Percentiles rank a stretch among this genome's conserved stretches.
These are phyloP conservation scores for Monosporozyma servazzii DNA, from an alignment of 805 yeast species.

Conservation along the genomic window DNA sequence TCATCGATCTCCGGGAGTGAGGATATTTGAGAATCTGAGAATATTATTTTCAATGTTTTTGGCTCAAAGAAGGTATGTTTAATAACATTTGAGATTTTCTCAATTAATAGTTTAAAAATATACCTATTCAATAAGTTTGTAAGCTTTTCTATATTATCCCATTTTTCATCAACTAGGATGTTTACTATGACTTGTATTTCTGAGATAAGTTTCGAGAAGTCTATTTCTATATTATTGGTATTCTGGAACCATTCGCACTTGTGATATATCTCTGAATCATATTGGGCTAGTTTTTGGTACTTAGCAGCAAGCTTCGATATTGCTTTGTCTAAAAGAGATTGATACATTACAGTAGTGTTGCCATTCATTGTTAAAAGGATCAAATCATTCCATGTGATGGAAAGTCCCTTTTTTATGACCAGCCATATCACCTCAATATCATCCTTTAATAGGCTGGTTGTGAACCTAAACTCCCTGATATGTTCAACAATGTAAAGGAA, in stretches of 20 bases:
- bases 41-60: background rate
- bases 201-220: background rate
- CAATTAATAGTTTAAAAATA: background rate
- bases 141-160: background rate
- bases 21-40: conserved; percentile 1
- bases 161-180: background rate
- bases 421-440: background rate
- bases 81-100: background rate
- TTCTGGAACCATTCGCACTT: background rate
- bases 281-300: conserved; percentile 29
- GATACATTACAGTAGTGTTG: background rate
- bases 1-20: background rate
- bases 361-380: background rate
- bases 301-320: conserved; percentile 20
- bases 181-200: conserved; percentile 6
- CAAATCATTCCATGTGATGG: background rate
- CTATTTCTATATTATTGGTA: background rate
- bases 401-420: background rate
- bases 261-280: conserved; percentile 2
- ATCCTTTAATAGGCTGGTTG: background rate
- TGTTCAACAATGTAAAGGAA: background rate
- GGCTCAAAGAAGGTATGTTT: background rate
- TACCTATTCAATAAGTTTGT: conserved; percentile 3
- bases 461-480: background rate
- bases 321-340: background rate